A percentile compares a stretch with the other conserved stretches of the same genome.
phyloP scores from a whole-genome alignment of 2,329 filamentous ascomycete species.

The Tympanopsis confertula region DNA sequence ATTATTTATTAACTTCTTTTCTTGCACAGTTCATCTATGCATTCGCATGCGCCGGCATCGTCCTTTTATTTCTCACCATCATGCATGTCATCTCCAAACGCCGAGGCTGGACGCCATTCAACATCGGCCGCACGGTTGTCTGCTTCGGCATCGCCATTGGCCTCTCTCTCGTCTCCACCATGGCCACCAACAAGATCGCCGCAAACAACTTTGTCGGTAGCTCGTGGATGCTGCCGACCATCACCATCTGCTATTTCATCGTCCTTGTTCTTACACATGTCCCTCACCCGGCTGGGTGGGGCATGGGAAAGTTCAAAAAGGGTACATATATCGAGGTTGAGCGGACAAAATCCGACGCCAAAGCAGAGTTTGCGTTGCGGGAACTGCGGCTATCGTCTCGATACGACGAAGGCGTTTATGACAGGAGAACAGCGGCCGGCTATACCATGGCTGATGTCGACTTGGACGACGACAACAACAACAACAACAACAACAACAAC shows the following conservation, averaged over 20 bases:
- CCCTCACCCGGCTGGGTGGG: no score
- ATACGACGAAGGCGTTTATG: no score
- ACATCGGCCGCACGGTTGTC: constrained; percentile 11
- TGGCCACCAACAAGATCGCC: constrained; percentile 7
- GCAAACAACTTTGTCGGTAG: constrained; percentile 10
- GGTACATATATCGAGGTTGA: no score
- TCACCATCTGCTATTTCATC: constrained; percentile 12
- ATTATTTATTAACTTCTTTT: no score
- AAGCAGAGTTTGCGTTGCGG: no score
- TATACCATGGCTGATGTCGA: no score
- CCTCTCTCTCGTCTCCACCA: constrained; percentile 9
- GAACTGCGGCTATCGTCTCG: no score
- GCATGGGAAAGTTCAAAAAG: no score
- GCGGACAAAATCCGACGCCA: no score
- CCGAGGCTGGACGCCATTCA: constrained; percentile 15
- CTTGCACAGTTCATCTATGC: constrained; percentile 15
- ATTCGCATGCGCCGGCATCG: constrained; percentile 13
- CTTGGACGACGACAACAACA: no score
- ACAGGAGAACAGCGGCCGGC: no score
- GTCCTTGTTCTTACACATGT: constrained; percentile 9
- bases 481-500: no score
- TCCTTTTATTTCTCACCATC: constrained; percentile 13
- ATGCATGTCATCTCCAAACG: constrained; percentile 16
- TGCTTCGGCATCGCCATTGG: constrained; percentile 10
- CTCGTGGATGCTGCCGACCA: constrained; percentile 14